Base-by-base conservation (phyloP, 2,329 filamentous ascomycete species). In the Apiospora aurea region DNA sequence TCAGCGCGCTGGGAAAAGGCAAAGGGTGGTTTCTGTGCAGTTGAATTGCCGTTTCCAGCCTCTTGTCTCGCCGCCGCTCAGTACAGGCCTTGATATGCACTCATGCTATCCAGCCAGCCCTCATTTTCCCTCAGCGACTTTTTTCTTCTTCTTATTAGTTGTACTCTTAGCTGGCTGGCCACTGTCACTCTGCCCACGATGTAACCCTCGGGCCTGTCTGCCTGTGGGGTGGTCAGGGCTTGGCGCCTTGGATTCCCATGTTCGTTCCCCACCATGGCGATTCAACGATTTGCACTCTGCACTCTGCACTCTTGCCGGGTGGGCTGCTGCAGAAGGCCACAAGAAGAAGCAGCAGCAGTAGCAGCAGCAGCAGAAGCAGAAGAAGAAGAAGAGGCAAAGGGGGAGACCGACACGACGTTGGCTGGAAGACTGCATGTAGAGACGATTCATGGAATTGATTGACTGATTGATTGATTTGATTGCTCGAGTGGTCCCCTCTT, bases 241-340 rank as follows among this genome's bases (percentile, higher is more conserved):
- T 64, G 57, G 57, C 57, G 34, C 18, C 10, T 64, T 64, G 34
- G 57, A 38, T 13, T 41, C 57, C 18, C 29, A 57, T 57, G 51
- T 24, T 24, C 7, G 49, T 41, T 64, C 57, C 18, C 57, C 57
- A 64, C 57, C 38, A 38, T 49, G 67, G 26, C 67, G 67, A 69
- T 69, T 69, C 67, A 69, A 69, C 44, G 47, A 47, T 69, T 69
- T 49, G 67, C 24, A 47, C 5, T 24, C 1, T 49, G 67, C 24
- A 47, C 5, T 24, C 1, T 67, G 21, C 38, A 44, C 34, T 24
- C 34, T 29, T 29, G 26, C 26, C 26, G 14, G 16, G 21, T 34
- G 51, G 24, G 6, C 51, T 57, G 51, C 26, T 57, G 51, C 29
- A 64, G 57, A 64, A 29, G 26, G 51, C 16, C 51, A 53, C 49